Evolutionary conservation across 768 basidiomycete species (phyloP).

Genomic region (Auricularia sp.): DNA sequence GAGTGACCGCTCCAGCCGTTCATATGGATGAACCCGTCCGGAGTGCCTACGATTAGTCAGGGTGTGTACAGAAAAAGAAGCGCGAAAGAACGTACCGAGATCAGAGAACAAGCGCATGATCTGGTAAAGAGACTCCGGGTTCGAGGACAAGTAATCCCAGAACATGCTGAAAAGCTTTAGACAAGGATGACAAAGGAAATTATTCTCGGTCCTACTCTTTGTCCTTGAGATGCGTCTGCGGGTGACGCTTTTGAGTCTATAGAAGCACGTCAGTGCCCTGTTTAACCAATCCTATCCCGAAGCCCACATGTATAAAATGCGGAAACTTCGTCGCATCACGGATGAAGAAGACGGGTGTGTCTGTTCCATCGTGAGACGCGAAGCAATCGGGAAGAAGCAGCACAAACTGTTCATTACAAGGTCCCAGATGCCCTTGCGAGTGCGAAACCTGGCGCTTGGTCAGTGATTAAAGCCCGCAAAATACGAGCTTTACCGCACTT

Average conservation of each 20-base stretch:
- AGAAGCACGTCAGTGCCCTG: background rate
- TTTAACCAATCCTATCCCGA: background rate
- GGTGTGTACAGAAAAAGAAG: constrained; percentile 19
- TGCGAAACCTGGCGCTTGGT: constrained; percentile 20
- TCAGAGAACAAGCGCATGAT: constrained; percentile 44
- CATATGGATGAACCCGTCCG: constrained; percentile 25
- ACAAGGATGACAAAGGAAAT: background rate
- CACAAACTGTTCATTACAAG: constrained; percentile 21
- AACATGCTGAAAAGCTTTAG: constrained; percentile 20
- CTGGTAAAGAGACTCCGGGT: constrained; percentile 36
- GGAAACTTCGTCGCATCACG: constrained; percentile 39
- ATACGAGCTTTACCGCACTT: constrained; percentile 24
- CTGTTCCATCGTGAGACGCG: constrained; percentile 20
- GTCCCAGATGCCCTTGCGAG: constrained; percentile 29
- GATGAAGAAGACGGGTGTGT: constrained; percentile 41
- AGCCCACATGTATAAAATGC: constrained; percentile 27
- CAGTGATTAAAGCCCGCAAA: background rate
- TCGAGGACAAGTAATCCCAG: constrained; percentile 38
- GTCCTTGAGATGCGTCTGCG: constrained; percentile 42
- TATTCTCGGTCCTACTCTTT: background rate
- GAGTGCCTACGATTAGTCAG: constrained; percentile 7
- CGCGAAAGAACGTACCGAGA: constrained; percentile 44
- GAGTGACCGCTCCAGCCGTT: constrained; percentile 43
- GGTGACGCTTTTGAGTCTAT: constrained; percentile 36
- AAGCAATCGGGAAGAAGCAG: background rate